Conservation (phyloP, 2,329 filamentous ascomycete genomes). For the Aureobasidium sp. region DNA sequence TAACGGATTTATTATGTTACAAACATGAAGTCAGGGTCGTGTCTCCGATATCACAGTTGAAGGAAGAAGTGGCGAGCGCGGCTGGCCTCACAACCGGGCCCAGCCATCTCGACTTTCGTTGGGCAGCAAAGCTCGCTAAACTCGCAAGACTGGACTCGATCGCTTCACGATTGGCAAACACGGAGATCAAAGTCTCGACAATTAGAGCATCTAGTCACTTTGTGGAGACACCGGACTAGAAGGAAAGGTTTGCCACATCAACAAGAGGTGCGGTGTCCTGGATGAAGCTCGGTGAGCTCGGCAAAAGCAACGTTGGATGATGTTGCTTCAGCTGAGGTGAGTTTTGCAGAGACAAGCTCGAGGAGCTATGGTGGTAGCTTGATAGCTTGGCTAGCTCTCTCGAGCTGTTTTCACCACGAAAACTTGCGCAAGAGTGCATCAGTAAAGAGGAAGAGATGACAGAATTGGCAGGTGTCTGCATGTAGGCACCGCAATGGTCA, state of each 20-base stretch:
- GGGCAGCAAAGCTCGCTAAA: conserved; percentile 13
- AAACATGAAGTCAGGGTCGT: not conserved
- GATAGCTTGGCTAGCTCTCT: not conserved
- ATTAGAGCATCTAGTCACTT: not conserved
- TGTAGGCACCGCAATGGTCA: not conserved
- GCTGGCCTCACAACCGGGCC: not conserved
- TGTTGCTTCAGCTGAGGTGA: not conserved
- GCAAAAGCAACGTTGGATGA: not conserved
- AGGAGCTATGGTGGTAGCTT: not conserved
- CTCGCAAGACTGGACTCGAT: not conserved
- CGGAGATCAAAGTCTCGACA: not conserved
- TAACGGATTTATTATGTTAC: not conserved
- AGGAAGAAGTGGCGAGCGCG: not conserved
- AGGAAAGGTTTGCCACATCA: not conserved
- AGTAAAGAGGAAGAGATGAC: not conserved
- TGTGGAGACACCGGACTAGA: not conserved
- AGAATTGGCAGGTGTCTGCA: not conserved
- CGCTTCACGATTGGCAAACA: not conserved
- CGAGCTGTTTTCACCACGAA: not conserved
- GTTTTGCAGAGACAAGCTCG: not conserved
- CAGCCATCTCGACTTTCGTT: conserved; percentile 3
- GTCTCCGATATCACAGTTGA: not conserved
- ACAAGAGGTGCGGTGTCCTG: not conserved
- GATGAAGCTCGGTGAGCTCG: conserved; percentile 10
- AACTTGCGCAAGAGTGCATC: not conserved